Evolutionary conservation across 441 rosid species (phyloP), one percentile per base, ranked within the genome.

Genomic region (Arabidopsis hybrid): DNA sequence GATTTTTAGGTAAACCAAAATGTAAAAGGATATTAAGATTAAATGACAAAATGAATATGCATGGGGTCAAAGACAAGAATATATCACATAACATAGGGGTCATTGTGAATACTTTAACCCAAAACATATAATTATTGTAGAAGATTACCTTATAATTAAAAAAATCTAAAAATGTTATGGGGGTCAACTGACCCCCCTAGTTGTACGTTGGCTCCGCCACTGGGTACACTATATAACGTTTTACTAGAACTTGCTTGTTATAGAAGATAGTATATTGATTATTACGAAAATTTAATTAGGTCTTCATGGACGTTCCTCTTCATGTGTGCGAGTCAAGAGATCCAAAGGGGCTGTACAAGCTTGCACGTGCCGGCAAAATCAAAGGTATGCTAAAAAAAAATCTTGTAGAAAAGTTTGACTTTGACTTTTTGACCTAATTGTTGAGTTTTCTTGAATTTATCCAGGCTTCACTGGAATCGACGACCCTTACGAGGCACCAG

Each of bases 311-410:
- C 53, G 91, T 86, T 69, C 91, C 94, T 60, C 85, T 89, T 47
- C 69, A 79, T 51, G 84, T 87, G 42, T 89, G 94, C 11, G 94
- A 89, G 87, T 81, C 83, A 8, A 86, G 91, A 77, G 94, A 89
- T 76, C 89, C 91, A 32, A 87, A 89, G 76, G 94, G 91, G 57
- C 78, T 89, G 63, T 89, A 89, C 81, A 86, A 85, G 74, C 91
- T 89, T 51, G 94, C 91, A 52, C 86, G 94, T 55, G 94, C 91
- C 26, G 91, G 94, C 55, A 89, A 86, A 80, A 86, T 89, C 73
- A 87, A 85, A 85, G 90, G 91, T 26, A 26, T 26, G 29, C 29
- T 2, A 26, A 2, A 26, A 26, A 26, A 26, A 26, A 21, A 21
- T 21, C 29, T 26, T 26, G 29, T 26, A 2, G 29, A 26, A 26